Conservation (phyloP, 495 filamentous ascomycete species). For the Talaromyces adpressus region DNA sequence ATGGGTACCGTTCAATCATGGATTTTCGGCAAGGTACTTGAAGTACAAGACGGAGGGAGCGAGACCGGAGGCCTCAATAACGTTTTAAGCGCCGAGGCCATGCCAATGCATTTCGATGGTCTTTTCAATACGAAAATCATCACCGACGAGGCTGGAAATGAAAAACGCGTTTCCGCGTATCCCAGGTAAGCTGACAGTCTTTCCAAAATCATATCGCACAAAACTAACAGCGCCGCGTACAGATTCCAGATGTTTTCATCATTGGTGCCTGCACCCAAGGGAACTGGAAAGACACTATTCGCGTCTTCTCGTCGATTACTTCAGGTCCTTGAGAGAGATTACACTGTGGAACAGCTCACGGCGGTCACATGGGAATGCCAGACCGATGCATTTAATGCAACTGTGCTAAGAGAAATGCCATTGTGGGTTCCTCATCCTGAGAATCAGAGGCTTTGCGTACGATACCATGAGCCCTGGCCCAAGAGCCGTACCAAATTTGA, state of each 20-base stretch:
- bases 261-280: constrained; percentile 36
- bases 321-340: not conserved
- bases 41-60: constrained; percentile 25
- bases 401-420: not conserved
- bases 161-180: not conserved
- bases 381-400: not conserved
- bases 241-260: constrained; percentile 49
- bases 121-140: constrained; percentile 43
- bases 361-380: not conserved
- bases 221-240: constrained; percentile 6
- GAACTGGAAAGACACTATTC: constrained; percentile 46
- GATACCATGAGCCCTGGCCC: constrained; percentile 51
- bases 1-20: constrained; percentile 38
- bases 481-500: constrained; percentile 40
- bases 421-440: constrained; percentile 25
- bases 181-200: not conserved
- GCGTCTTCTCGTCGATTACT: constrained; percentile 12
- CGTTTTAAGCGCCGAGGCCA: constrained; percentile 42
- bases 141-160: constrained; percentile 11
- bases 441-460: constrained; percentile 35
- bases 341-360: not conserved
- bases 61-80: constrained; percentile 29
- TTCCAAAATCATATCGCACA: not conserved
- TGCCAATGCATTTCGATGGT: constrained; percentile 52
- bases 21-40: constrained; percentile 45